Base-by-base conservation (phyloP, 1,284 basidiomycete species). In the Takashimella tepidaria region DNA sequence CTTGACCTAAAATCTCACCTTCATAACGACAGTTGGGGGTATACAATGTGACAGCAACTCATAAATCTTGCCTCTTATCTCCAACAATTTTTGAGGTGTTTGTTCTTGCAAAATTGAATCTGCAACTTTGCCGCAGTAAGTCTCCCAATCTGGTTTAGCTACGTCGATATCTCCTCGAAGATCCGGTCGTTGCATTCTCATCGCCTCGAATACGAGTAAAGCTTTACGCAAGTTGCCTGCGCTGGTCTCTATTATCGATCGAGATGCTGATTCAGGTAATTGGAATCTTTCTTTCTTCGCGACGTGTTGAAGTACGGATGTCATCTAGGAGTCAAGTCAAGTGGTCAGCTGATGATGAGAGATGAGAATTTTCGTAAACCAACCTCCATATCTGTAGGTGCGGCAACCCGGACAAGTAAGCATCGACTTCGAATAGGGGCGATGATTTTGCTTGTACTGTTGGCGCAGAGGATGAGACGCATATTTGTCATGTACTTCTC, bases 401-500 rank as follows among this genome's bases (percentile, higher is more conserved):
- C 92, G 0, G 92, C 89, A 6, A 99, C 92, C 45, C 95, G 84
- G 64, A 98, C 83, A 37, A 99, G 81, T 44, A 99, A 79, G 78
- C 96, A 98, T 51, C 95, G 84, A 79, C 88, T 91, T 70, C 91
- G 87, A 71, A 99, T 99, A 2, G 95, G 96, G 1, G 92, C 92
- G 68, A 99, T 98, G 58, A 99, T 88, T 64, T 89, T 88, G 69
- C 88, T 89, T 2, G 96, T 98, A 70, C 89, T 93, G 75, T 92
- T 96, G n/a, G 95, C 92, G 73, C 95, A 98, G 11, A 99, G 83
- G 65, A 99, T 95, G 61, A 99, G 85, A 45, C 96, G 85, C 82
- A 99, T 83, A 73, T 98, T 98, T 47, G 85, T 85, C 89, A 97
- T 98, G 79, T 97, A 98, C 75, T 98, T 95, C 68, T 99, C 95